Evolutionary conservation across 2,329 filamentous ascomycete species (phyloP).

Genomic region (Hortaea sp.): DNA sequence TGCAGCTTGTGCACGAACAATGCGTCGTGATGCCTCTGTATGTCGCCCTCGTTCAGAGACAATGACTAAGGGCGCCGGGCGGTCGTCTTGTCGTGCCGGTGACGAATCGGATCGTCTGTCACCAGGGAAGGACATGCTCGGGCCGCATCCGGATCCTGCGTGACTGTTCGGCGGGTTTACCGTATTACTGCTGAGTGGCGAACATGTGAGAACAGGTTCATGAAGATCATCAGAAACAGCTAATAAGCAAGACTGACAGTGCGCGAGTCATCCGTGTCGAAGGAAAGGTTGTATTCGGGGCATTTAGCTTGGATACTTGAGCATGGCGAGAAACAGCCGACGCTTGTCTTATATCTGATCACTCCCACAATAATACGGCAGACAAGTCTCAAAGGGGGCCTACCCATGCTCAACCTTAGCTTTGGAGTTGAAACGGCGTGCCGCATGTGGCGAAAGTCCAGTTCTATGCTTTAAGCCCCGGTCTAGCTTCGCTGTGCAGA

Average conservation of each 20-base stretch:
- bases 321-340: no score
- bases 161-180: no score
- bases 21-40: conserved; percentile 20
- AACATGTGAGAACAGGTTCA: no score
- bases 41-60: conserved; percentile 23
- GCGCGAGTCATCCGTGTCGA: no score
- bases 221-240: no score
- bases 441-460: not conserved
- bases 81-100: conserved; percentile 1
- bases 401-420: not conserved
- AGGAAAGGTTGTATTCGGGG: no score
- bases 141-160: not conserved
- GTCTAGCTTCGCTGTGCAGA: not conserved
- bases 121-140: conserved; percentile 3
- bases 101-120: conserved; percentile 3
- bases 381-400: no score
- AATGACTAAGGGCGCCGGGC: conserved; percentile 21
- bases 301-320: no score
- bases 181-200: no score
- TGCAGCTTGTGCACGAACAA: conserved; percentile 25
- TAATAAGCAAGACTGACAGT: no score
- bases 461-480: not conserved
- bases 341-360: no score
- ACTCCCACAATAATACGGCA: no score
- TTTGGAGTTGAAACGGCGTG: not conserved